Evolutionary conservation across 2,329 filamentous ascomycete genomes (phyloP), one percentile per base, ranked within the genome.

Genomic region (Fusarium cyanostomum): DNA sequence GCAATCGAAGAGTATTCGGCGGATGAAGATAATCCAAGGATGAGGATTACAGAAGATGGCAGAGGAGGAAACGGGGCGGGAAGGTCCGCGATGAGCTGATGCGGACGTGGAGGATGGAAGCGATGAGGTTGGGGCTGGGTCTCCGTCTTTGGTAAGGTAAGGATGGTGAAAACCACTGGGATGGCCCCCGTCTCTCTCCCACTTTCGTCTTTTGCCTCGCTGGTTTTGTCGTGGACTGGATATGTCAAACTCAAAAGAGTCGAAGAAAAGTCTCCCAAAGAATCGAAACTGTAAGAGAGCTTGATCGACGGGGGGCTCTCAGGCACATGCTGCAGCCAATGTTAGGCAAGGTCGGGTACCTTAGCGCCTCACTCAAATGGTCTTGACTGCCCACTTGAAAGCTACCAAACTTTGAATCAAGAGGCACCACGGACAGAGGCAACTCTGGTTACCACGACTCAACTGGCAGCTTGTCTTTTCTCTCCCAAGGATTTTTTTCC

Each of bases 1-100:
- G 39, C 12, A 43, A 51, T 45, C 34, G 46, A 34, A 35, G 18
- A 37, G 42, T 44, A 52, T 50, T 49, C 35, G 48, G 28, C 52
- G 50, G 39, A 42, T 30, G 33, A 56, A 56, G 39, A 44, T 54
- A 45, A 44, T 31, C 58, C 43, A 52, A 54, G 39, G 45, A 63
- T 46, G 55, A 55, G 44, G 54, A 48, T 50, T 56, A 35, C 41
- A 45, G 30, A 64, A 34, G 56, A 55, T 55, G 56, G 34, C 41
- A 44, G 61, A 59, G 52, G 62, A 61, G 52, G 57, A 61, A 53
- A 68, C 54, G 56, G 50, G 57, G 56, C 63, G 63, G 62, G 56
- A 70, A 69, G 59, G 65, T 53, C 63, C 49, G 69, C 52, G 54
- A 60, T 70, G 69, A 70, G 67, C 60, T 69, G 69, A 71, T 71